phyloP scores from a whole-genome alignment of 495 filamentous ascomycete genomes.

The Penicillium flavigenum region DNA sequence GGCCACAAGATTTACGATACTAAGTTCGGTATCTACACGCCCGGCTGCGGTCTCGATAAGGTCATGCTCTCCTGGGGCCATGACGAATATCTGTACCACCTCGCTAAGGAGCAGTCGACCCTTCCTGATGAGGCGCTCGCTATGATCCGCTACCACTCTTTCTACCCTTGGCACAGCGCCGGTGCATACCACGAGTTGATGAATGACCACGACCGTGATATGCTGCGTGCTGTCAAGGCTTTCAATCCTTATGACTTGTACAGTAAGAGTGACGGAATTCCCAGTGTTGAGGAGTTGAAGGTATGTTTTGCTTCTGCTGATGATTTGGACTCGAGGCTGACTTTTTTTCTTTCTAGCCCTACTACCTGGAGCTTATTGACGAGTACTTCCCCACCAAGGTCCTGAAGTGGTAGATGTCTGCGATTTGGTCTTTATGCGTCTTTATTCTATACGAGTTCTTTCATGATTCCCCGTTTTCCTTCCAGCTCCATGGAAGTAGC shows the following conservation, averaged over 20 bases:
- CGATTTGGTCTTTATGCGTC: background rate
- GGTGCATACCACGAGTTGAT: constrained; percentile 78
- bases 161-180: constrained; percentile 85
- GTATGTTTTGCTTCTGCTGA: background rate
- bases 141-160: constrained; percentile 87
- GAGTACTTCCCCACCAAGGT: constrained; percentile 79
- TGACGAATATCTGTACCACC: constrained; percentile 87
- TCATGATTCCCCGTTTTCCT: constrained; percentile 20
- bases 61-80: constrained; percentile 91
- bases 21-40: constrained; percentile 72
- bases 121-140: constrained; percentile 79
- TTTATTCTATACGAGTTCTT: background rate
- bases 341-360: constrained; percentile 46
- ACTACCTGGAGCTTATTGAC: constrained; percentile 80
- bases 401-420: constrained; percentile 68
- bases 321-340: background rate
- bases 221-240: constrained; percentile 76
- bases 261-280: constrained; percentile 83
- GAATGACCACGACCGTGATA: constrained; percentile 73
- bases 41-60: constrained; percentile 75
- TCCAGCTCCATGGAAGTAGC: background rate
- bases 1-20: constrained; percentile 65
- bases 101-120: constrained; percentile 73
- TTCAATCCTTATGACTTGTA: constrained; percentile 94
- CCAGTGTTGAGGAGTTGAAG: constrained; percentile 62